These are phyloP conservation scores for Lasiosphaeria hispida DNA, from an alignment of 495 filamentous ascomycete species.

Conservation along the genomic window DNA sequence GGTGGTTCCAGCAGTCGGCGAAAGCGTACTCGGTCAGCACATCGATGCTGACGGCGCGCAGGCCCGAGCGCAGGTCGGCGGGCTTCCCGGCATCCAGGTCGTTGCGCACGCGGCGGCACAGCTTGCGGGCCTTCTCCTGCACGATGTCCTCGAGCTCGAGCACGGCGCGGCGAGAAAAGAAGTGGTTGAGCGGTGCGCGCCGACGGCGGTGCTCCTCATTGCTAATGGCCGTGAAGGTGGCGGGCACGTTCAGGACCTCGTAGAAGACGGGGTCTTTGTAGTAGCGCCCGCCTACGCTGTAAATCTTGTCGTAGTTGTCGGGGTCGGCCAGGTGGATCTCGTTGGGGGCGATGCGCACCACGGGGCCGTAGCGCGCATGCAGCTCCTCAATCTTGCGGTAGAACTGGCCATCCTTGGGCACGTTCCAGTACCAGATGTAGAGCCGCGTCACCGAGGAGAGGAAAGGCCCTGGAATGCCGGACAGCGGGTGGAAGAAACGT, in stretches of 20 bases:
- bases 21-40: constrained; percentile 47
- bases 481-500: constrained; percentile 29
- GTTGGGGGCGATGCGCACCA: constrained; percentile 41
- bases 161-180: constrained; percentile 40
- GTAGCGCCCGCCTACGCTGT: constrained; percentile 26
- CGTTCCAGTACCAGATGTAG: constrained; percentile 22
- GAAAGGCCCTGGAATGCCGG: constrained; percentile 21
- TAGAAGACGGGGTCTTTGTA: constrained; percentile 29
- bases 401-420: constrained; percentile 17
- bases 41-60: constrained; percentile 39
- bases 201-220: constrained; percentile 35
- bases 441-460: constrained; percentile 17
- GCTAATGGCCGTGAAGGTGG: constrained; percentile 21
- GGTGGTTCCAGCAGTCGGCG: constrained; percentile 30
- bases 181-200: constrained; percentile 36
- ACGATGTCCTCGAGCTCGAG: constrained; percentile 34
- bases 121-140: constrained; percentile 21
- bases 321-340: constrained; percentile 43
- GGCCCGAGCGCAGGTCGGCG: constrained; percentile 27
- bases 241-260: constrained; percentile 9
- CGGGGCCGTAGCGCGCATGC: constrained; percentile 28
- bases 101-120: constrained; percentile 7
- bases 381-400: constrained; percentile 16
- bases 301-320: constrained; percentile 39
- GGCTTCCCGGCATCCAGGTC: constrained; percentile 3